Evolutionary conservation across 2,329 filamentous ascomycete species (phyloP), one percentile per base, ranked within the genome.

Genomic region (Neopestalotiopsis clavispora): DNA sequence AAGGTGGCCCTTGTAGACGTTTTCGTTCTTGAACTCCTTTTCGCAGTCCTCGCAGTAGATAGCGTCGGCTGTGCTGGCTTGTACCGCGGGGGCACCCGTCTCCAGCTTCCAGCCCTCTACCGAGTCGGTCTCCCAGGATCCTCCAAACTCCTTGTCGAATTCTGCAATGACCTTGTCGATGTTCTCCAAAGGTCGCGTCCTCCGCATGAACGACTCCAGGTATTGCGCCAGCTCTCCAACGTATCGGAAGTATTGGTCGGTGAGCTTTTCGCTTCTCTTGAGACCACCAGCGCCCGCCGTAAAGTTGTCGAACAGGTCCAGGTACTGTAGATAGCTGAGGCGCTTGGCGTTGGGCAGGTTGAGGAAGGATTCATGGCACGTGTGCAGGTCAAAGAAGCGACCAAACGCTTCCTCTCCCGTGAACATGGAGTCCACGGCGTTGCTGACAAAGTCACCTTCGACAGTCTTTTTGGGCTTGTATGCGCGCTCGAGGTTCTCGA

Each of bases 341-440:
- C 95, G 89, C 81, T 97, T 97, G 23, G 95, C 90, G 66, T 92
- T 91, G 2, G 94, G 92, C 9, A 99, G 85, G 77, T 99, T 99
- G 70, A 98, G 86, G 78, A 94, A 99, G 14, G 92, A 86, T 77
- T 98, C 95, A 80, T 98, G 95, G 73, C 91, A 89, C 52, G 86
- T 88, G 20, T 92, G 95, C 61, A 99, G 83, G 79, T 99, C 96
- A 76, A 99, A 93, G 81, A 94, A 99, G 74, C 94, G 92, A 58
- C 96, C 96, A 76, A 92, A 98, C 0, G 92, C 92, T 80, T 99
- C 96, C 81, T 99, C 97, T 71, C 96, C 96, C 0, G 94, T 97
- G 80, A 99, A 99, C 84, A 98, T 92, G 69, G 90, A 90, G 77
- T 98, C 95, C 62, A 98, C 91, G 66, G 95, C 89, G 58, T 89